Conservation (phyloP, 768 basidiomycete species). For the Harrya chromipes region DNA sequence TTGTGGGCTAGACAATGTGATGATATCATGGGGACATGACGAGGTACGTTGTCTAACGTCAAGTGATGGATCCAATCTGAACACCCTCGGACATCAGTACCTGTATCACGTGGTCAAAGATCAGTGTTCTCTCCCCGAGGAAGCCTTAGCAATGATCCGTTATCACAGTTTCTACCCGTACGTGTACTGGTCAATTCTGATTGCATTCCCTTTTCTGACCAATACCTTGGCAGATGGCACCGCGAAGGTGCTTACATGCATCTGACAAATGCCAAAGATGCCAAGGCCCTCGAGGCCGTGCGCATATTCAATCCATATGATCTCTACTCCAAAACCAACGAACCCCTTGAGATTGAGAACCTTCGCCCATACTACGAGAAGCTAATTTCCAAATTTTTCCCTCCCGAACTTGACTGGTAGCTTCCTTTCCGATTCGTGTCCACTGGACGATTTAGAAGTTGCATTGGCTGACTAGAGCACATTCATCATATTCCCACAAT, state of each 20-base stretch:
- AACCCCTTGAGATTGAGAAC: constrained; percentile 54
- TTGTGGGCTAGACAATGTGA: constrained; percentile 83
- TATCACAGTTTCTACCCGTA: constrained; percentile 93
- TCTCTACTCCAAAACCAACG: constrained; percentile 87
- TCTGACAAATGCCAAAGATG: constrained; percentile 72
- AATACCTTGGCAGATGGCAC: constrained; percentile 59
- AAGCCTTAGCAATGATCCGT: constrained; percentile 87
- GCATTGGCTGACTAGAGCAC: constrained; percentile 3
- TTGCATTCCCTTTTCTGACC: constrained; percentile 1
- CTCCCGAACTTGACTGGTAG: constrained; percentile 77
- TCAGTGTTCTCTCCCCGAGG: constrained; percentile 76
- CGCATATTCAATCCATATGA: constrained; percentile 93
- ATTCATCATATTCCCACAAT: constrained; percentile 2
- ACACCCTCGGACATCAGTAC: constrained; percentile 46
- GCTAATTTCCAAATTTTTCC: constrained; percentile 86
- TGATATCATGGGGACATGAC: constrained; percentile 91
- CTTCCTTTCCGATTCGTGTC: neutral
- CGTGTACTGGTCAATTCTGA: constrained; percentile 17
- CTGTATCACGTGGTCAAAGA: constrained; percentile 81
- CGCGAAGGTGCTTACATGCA: constrained; percentile 82
- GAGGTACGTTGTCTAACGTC: constrained; percentile 52
- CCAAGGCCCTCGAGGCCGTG: constrained; percentile 64
- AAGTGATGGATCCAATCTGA: constrained; percentile 3
- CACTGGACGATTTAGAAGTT: constrained; percentile 7
- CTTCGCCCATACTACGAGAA: constrained; percentile 81